Evolutionary conservation across 352 stramenopile species (phyloP).

Genomic region (Phytopythium kandeliae): DNA sequence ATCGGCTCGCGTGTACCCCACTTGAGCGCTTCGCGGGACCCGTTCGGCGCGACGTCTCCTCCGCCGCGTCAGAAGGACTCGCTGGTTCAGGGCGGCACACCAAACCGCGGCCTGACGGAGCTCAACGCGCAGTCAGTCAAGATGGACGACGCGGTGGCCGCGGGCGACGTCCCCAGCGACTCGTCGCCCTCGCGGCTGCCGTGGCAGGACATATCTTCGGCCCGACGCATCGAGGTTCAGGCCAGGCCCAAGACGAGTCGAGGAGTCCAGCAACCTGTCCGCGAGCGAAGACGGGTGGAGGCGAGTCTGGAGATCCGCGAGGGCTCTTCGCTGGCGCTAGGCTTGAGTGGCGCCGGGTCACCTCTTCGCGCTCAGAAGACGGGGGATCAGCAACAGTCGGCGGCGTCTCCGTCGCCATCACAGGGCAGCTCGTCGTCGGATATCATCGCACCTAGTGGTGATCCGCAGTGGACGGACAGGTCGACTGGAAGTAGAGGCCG

Average conservation of each 20-base stretch:
- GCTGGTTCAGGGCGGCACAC: slow-evolving; percentile 12
- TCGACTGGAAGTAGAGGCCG: neutral
- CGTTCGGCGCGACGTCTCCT: slow-evolving; percentile 12
- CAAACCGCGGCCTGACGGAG: slow-evolving; percentile 49
- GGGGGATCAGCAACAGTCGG: neutral
- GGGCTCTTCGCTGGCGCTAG: neutral
- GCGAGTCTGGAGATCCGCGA: neutral
- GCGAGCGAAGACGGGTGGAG: neutral
- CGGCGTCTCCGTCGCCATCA: neutral
- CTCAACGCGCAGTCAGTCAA: slow-evolving; percentile 65
- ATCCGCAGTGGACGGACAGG: neutral
- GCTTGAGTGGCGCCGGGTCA: neutral
- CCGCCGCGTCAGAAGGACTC: slow-evolving; percentile 7
- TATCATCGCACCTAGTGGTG: neutral
- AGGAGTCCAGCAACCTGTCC: neutral
- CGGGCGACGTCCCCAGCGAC: neutral
- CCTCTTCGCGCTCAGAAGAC: neutral
- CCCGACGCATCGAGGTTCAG: slow-evolving; percentile 5
- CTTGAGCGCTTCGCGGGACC: slow-evolving; percentile 16
- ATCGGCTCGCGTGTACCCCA: slow-evolving; percentile 19
- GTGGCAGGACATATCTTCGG: slow-evolving; percentile 4
- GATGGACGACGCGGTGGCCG: slow-evolving; percentile 27
- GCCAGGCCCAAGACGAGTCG: neutral
- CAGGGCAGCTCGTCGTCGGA: slow-evolving; percentile 5
- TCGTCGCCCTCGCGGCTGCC: neutral